Base-by-base conservation (phyloP, 345 rosid species). In the Rhizophora mangle region DNA sequence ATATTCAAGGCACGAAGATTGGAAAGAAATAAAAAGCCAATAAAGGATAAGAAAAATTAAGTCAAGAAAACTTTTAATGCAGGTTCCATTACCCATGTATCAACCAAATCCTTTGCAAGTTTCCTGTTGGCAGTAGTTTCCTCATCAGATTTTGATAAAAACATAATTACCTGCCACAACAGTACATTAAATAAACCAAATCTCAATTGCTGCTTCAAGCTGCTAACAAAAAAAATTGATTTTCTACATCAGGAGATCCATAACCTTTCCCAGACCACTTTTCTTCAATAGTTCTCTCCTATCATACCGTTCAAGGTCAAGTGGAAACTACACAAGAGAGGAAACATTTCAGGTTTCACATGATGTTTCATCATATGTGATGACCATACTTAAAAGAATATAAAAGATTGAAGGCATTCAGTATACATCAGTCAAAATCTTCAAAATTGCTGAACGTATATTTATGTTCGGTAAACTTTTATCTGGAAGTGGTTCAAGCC, bases 401-500 rank as follows among this genome's bases (percentile, higher is more conserved):
- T 15, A 27, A 37, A 55, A 24, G 5, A 60, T 21, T 30, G 13
- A 30, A 64, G 72, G 72, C 29, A 57, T 39, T 30, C 60, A 20
- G 16, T 65, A 55, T 89, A 95, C 99, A 81, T 92, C 98, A 66
- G 87, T 78, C 78, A 95, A 78, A 74, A 92, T 86, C 80, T 56
- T 77, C 82, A 95, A 77, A 76, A 95, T 82, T 66, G 97, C 96
- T 27, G 93, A 96, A 43, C 98, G 96, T 66, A 95, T 95, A 72
- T 95, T 95, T 75, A 88, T 90, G 77, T 87, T 92, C 10, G 99
- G 99, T 72, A 95, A 85, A 72, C 99, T 95, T 74, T 96, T 96
- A 83, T 95, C 98, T 51, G 99, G 99, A 78, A 92, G 98, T 34
- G 98, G 99, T 75, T 95, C 99, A 55, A 95, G 97, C 99, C 99